Evolutionary conservation across 768 basidiomycete genomes (phyloP).

Genomic region (Mycena sanguinolenta): DNA sequence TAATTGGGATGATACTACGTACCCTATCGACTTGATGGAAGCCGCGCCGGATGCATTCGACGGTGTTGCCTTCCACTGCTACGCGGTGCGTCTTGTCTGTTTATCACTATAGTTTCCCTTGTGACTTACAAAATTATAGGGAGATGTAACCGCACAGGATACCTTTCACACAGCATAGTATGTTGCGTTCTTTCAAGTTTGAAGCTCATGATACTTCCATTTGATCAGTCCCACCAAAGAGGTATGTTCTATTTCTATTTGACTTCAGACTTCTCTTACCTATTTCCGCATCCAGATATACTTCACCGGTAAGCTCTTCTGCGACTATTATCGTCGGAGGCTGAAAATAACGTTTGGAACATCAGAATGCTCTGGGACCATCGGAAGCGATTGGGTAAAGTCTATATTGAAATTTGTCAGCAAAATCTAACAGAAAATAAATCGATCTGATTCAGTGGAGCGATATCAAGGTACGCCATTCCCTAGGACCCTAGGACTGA

Average conservation of each 20-base stretch:
- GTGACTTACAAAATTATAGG: constrained; percentile 43
- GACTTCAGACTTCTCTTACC: background rate
- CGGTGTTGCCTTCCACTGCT: constrained; percentile 83
- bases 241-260: constrained; percentile 7
- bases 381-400: constrained; percentile 72
- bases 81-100: constrained; percentile 53
- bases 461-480: constrained; percentile 73
- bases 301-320: constrained; percentile 53
- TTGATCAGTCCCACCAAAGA: constrained; percentile 28
- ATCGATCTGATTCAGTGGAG: constrained; percentile 56
- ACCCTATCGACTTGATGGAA: constrained; percentile 76
- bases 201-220: background rate
- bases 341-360: background rate
- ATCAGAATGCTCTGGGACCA: constrained; percentile 73
- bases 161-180: constrained; percentile 64
- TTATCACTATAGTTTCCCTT: background rate
- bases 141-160: constrained; percentile 66
- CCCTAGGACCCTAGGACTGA: background rate
- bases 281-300: constrained; percentile 47
- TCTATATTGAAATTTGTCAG: constrained; percentile 17
- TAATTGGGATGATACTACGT: constrained; percentile 59
- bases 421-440: background rate
- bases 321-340: background rate
- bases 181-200: constrained; percentile 13
- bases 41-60: constrained; percentile 66